A percentile compares a stretch with the other conserved stretches of the same genome.
Evolutionary conservation across 129 eudicot species (phyloP).

Genomic region (Silybum marianum): DNA sequence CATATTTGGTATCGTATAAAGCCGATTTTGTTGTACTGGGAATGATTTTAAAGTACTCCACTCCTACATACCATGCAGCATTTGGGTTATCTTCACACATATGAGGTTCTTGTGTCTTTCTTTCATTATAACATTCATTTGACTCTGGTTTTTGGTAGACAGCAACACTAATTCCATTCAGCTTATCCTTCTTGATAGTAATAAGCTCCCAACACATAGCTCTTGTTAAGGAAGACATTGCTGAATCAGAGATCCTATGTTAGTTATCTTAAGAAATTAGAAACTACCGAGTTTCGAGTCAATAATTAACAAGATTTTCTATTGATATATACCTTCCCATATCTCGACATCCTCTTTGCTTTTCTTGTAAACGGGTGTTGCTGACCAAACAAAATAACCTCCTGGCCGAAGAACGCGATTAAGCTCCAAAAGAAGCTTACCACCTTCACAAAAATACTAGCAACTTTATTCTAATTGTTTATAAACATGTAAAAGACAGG

Average conservation of each 20-base stretch:
- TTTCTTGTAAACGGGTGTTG: conserved; percentile 80
- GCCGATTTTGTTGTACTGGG: not conserved
- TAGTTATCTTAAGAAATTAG: conserved; percentile 7
- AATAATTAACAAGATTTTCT: not conserved
- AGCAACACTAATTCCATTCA: conserved; percentile 66
- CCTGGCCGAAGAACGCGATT: conserved; percentile 83
- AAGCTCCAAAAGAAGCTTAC: conserved; percentile 75
- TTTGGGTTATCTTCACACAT: conserved; percentile 87
- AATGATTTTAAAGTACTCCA: not conserved
- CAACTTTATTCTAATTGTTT: not conserved
- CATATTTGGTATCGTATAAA: not conserved
- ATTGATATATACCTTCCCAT: conserved; percentile 61
- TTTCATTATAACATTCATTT: conserved; percentile 67
- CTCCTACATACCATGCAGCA: conserved; percentile 64
- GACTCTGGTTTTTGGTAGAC: conserved; percentile 67
- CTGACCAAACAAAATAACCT: conserved; percentile 86
- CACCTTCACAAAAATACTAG: conserved; percentile 49
- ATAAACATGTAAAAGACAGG: not conserved
- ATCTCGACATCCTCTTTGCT: conserved; percentile 77
- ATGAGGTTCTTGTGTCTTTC: conserved; percentile 57
- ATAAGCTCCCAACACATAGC: conserved; percentile 90
- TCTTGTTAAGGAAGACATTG: conserved; percentile 67
- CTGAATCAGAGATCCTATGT: conserved; percentile 34
- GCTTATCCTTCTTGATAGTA: conserved; percentile 59
- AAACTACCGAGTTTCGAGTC: not conserved